Conservation (phyloP, 2,329 filamentous ascomycete species). For the Xylogone sp. region DNA sequence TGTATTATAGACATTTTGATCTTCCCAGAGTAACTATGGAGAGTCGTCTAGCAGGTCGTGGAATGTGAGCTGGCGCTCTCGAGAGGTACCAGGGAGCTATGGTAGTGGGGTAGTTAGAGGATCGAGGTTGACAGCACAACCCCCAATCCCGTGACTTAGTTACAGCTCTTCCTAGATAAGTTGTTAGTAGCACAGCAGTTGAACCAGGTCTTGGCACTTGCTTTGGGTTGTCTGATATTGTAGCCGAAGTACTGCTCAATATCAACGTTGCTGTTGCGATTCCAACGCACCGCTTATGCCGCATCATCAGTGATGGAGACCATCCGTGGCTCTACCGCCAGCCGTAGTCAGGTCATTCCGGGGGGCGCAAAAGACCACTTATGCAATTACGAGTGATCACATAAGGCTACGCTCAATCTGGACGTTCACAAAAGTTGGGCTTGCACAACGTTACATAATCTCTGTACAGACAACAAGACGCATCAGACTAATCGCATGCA, state of each 20-base stretch:
- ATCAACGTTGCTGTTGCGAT: not conserved
- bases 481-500: not conserved
- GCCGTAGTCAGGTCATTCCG: not conserved
- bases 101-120: not conserved
- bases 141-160: not conserved
- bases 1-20: slow-evolving; percentile 62
- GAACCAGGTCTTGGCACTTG: no score
- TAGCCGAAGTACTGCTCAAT: not conserved
- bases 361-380: not conserved
- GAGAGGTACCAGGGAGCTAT: not conserved
- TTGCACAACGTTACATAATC: not conserved
- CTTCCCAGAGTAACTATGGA: not conserved
- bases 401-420: not conserved
- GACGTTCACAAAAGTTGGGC: not conserved
- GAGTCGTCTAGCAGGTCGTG: not conserved
- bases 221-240: no score
- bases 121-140: not conserved
- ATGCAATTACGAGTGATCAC: not conserved
- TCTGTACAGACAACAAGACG: not conserved
- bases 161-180: no score
- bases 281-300: not conserved
- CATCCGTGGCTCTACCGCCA: not conserved
- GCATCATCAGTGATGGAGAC: not conserved
- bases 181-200: no score
- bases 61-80: not conserved